Percentiles rank a stretch among this genome's conserved stretches.
Evolutionary conservation across 164 flowering plant species (phyloP).

Genomic region (Berberis vulgaris): DNA sequence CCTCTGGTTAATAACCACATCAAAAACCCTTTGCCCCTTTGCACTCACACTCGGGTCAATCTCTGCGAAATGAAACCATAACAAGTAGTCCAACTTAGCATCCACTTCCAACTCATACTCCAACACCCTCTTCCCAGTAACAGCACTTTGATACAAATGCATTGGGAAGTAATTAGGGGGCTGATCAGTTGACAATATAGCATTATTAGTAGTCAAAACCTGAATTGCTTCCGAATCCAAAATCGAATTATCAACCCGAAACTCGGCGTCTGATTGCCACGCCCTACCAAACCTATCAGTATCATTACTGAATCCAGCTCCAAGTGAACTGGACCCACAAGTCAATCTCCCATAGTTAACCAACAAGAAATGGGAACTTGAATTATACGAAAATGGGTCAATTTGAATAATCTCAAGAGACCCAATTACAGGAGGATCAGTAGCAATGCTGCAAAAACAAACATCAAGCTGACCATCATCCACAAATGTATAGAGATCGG

Average conservation of each 20-base stretch:
- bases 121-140: conserved; percentile 27
- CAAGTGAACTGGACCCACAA: conserved; percentile 47
- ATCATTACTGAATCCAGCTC: conserved; percentile 34
- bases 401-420: conserved; percentile 59
- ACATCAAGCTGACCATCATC: conserved; percentile 52
- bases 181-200: conserved; percentile 27
- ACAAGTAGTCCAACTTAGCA: conserved; percentile 78
- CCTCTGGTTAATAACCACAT: conserved; percentile 56
- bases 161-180: conserved; percentile 78
- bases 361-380: conserved; percentile 28
- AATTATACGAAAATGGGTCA: conserved; percentile 52
- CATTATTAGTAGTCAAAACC: conserved; percentile 27
- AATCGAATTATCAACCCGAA: conserved; percentile 15
- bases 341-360: conserved; percentile 83
- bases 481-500: conserved; percentile 69
- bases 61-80: conserved; percentile 97
- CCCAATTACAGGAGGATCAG: conserved; percentile 84
- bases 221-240: conserved; percentile 3
- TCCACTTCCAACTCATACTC: conserved; percentile 68
- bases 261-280: conserved; percentile 65
- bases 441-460: conserved; percentile 89
- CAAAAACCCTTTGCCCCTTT: conserved; percentile 74
- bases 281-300: conserved; percentile 73
- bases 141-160: conserved; percentile 68
- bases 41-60: conserved; percentile 53